Conservation (phyloP, 345 rosid genomes). For the Boechera divaricarpa region DNA sequence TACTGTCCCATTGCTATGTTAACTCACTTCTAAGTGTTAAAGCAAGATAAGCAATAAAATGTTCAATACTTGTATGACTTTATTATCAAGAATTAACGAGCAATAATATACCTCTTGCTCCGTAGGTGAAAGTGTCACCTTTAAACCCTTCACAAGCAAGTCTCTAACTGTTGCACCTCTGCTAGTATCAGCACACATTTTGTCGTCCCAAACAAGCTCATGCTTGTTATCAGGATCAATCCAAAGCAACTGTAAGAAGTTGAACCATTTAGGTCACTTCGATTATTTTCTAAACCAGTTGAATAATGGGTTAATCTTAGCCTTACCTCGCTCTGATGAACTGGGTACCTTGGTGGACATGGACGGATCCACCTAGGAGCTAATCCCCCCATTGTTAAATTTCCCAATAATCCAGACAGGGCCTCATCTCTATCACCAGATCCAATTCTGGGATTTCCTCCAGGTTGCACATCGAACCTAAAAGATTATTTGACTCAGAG, state of each 20-base stretch:
- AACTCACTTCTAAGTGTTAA: slow-evolving; percentile 18
- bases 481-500: slow-evolving; percentile 29
- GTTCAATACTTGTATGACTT: slow-evolving; percentile 6
- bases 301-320: slow-evolving; percentile 2
- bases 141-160: slow-evolving; percentile 82
- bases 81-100: slow-evolving; percentile 22
- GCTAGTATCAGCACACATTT: slow-evolving; percentile 99
- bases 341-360: slow-evolving; percentile 76
- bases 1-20: slow-evolving; percentile 3
- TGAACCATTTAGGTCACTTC: slow-evolving; percentile 21
- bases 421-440: slow-evolving; percentile 84
- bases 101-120: slow-evolving; percentile 72
- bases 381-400: slow-evolving; percentile 60
- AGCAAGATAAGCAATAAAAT: slow-evolving; percentile 4
- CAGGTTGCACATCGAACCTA: slow-evolving; percentile 87
- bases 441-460: slow-evolving; percentile 76
- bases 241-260: slow-evolving; percentile 78
- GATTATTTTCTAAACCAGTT: slow-evolving; percentile 18
- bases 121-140: slow-evolving; percentile 77
- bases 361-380: slow-evolving; percentile 86
- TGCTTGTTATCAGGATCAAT: slow-evolving; percentile 92
- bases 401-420: slow-evolving; percentile 58
- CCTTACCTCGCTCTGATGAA: slow-evolving; percentile 81
- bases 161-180: slow-evolving; percentile 89
- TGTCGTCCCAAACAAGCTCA: slow-evolving; percentile 95